Percentiles rank a stretch among this genome's conserved stretches.
phyloP scores from a whole-genome alignment of 768 basidiomycete species.

The Lepiota venenata region DNA sequence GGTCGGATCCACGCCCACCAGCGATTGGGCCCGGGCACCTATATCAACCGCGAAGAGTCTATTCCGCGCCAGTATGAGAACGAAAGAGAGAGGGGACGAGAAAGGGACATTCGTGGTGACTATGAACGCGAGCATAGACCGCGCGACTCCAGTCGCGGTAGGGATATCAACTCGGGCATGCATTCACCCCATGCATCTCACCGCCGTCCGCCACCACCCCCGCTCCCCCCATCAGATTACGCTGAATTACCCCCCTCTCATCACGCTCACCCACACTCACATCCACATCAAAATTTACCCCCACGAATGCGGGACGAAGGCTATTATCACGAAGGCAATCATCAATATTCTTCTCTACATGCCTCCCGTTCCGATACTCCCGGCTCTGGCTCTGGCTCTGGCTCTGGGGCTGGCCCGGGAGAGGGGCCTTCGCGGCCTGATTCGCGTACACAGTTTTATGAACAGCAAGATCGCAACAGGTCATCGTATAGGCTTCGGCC shows the following conservation, averaged over 20 bases:
- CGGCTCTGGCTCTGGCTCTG: constrained; percentile 55
- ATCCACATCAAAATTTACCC: constrained; percentile 2
- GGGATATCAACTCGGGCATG: constrained; percentile 21
- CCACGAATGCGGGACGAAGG: constrained; percentile 32
- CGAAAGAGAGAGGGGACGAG: constrained; percentile 37
- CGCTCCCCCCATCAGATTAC: constrained; percentile 22
- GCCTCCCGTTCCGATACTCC: constrained; percentile 58
- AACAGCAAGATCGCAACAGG: constrained; percentile 36
- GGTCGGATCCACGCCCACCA: constrained; percentile 60
- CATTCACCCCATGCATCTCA: constrained; percentile 42
- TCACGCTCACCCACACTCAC: not conserved
- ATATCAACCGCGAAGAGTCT: constrained; percentile 51
- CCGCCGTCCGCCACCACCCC: constrained; percentile 21
- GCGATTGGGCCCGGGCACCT: constrained; percentile 60
- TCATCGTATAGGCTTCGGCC: constrained; percentile 50
- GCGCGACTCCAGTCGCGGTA: constrained; percentile 18
- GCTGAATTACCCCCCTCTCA: constrained; percentile 23
- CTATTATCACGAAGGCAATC: constrained; percentile 32
- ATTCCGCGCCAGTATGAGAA: constrained; percentile 43
- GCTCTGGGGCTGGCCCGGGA: constrained; percentile 36
- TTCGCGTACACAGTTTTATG: constrained; percentile 46
- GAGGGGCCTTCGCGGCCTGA: constrained; percentile 52
- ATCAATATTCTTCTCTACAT: constrained; percentile 27
- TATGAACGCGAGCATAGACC: constrained; percentile 20
- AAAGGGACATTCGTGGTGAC: constrained; percentile 27